Percentiles rank a stretch among this genome's conserved stretches.
These are phyloP conservation scores for Aristolochia contorta DNA, from an alignment of 164 flowering plant species.

Conservation along the genomic window DNA sequence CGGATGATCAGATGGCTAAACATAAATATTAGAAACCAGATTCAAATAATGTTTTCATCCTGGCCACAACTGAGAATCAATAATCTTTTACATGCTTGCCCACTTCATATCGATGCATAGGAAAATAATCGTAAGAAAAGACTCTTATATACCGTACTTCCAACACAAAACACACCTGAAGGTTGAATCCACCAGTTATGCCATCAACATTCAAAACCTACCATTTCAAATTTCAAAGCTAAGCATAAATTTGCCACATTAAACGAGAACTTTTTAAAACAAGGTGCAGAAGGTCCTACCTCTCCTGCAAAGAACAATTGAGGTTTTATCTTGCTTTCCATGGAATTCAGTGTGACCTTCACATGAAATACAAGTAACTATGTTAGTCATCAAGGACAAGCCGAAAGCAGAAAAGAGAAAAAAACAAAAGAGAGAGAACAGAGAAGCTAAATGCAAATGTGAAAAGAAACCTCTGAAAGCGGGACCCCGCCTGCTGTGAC, in stretches of 20 bases:
- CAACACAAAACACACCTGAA: conserved; percentile 53
- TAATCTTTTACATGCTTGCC: too few relatives aligned
- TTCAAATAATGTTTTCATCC: too few relatives aligned
- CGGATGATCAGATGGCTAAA: too few relatives aligned
- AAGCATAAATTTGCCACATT: neutral
- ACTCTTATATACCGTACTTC: too few relatives aligned
- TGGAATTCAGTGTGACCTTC: conserved; percentile 66
- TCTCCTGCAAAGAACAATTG: conserved; percentile 84
- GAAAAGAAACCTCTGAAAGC: conserved; percentile 60
- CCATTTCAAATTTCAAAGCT: neutral
- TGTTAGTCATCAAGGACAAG: neutral
- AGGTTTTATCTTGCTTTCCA: conserved; percentile 72
- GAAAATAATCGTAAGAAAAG: too few relatives aligned
- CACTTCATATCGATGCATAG: too few relatives aligned
- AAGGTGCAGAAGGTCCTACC: conserved; percentile 30
- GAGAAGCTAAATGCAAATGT: neutral
- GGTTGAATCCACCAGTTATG: conserved; percentile 98
- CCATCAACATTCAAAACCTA: conserved; percentile 92
- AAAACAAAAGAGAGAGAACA: conserved; percentile 2
- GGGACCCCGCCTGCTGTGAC: conserved; percentile 98
- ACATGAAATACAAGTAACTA: conserved; percentile 10
- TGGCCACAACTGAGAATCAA: too few relatives aligned
- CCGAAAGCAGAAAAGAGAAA: neutral
- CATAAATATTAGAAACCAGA: too few relatives aligned
- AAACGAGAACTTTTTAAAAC: neutral